Percentiles rank a stretch among this genome's conserved stretches.
phyloP scores from a whole-genome alignment of 306 rosid species.

The cucumber (Cucumis sativus) region DNA sequence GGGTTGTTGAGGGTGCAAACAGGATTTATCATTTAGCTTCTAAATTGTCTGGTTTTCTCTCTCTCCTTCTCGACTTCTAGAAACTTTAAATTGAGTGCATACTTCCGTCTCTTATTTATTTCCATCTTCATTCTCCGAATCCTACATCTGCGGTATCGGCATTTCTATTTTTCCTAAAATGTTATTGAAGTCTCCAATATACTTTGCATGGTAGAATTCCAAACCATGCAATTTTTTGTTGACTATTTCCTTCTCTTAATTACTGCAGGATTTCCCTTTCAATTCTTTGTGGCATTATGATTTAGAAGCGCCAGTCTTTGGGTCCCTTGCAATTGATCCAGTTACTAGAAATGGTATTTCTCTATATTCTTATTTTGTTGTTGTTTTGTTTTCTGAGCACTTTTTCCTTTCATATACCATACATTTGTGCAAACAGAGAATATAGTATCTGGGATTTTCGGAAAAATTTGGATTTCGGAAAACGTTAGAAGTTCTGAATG shows the following conservation, averaged over 20 bases:
- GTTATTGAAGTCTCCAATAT: not conserved
- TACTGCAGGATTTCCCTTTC: conserved; percentile 46
- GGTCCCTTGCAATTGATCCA: conserved; percentile 46
- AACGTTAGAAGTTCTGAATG: not conserved
- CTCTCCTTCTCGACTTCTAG: not conserved
- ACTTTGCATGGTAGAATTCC: not conserved
- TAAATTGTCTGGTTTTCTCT: not conserved
- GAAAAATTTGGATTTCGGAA: not conserved
- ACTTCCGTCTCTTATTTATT: not conserved
- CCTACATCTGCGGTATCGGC: not conserved
- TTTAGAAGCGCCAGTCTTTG: conserved; percentile 72
- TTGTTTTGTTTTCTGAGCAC: not conserved
- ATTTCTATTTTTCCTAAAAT: not conserved
- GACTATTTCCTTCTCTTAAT: not conserved
- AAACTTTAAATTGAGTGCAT: not conserved
- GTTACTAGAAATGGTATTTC: conserved; percentile 44
- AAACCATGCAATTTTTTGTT: not conserved
- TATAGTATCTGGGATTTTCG: not conserved
- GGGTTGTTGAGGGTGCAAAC: not conserved
- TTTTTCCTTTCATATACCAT: not conserved
- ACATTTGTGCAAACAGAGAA: not conserved
- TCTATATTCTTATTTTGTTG: conserved; percentile 7
- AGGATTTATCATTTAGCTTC: not conserved
- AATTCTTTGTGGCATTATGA: conserved; percentile 50
- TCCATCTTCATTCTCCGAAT: not conserved